Base-by-base conservation (phyloP, 768 basidiomycete species). In the Boletus rubropictus region DNA sequence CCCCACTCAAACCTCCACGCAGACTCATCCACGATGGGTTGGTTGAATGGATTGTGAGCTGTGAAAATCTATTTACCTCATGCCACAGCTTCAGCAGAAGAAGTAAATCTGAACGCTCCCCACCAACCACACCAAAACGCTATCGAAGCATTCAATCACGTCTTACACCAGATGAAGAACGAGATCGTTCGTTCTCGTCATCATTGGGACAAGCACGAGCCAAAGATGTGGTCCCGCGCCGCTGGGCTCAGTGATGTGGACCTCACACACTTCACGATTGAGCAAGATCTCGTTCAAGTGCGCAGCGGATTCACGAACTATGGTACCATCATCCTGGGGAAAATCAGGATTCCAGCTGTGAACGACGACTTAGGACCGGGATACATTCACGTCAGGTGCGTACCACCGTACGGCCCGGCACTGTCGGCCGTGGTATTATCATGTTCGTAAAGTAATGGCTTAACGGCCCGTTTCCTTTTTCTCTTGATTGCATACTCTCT, bases 311-410 rank as follows among this genome's bases (percentile, higher is more conserved):
- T 65, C 31, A 81, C 81, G 28, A 74, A 80, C 48, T 80, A 89
- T 61, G 87, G 87, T 14, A 78, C 74, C 9, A 78, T 89, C 47
- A 77, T 90, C 50, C 62, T 90, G 10, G 86, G 88, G 22, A 88
- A 89, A 73, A 77, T 89, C 62, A 77, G 76, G 55, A 72, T 89
- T 37, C 83, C 84, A 7, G 82, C 77, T 18, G 68, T 87, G 44
- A 69, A 77, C 7, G 85, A 86, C 57, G 68, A 78, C 56, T 17
- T 55, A 25, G 84, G 86, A 24, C 71, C 72, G 55, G 86, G 86
- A 10, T 86, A 75, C 57, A 56, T 88, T 44, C 85, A 89, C 53
- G 77, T 88, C 59, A 77, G 84, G 85, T 86, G 55, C 55, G 24
- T 7, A 32, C 9, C 41, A 32, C 15, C 28, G 12, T 18, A 46